phyloP scores from a whole-genome alignment of 108 stramenopile species.

The Skeletonema potamos region DNA sequence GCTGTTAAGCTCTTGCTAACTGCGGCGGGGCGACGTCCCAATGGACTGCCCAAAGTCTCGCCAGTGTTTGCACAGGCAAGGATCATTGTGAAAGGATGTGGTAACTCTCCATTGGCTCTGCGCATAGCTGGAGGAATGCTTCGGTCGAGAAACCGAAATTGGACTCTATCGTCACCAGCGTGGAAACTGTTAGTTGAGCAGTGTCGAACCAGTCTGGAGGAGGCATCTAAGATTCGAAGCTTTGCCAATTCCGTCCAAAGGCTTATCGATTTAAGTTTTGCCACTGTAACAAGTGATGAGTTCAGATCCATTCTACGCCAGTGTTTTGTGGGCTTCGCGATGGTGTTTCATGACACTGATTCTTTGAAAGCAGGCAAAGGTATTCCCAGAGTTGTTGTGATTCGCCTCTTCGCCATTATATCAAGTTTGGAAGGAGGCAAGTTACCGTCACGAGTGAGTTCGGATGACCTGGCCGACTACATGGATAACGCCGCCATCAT shows the following conservation, averaged over 20 bases:
- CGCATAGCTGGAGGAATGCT: slow-evolving; percentile 86
- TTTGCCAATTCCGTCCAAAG: slow-evolving; percentile 81
- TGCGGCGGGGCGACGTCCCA: slow-evolving; percentile 79
- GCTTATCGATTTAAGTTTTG: slow-evolving; percentile 79
- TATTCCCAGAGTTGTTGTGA: slow-evolving; percentile 75
- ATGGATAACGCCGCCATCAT: slow-evolving; percentile 45
- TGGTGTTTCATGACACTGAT: slow-evolving; percentile 83
- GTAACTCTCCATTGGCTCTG: slow-evolving; percentile 84
- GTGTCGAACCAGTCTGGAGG: slow-evolving; percentile 76
- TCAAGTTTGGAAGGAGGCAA: slow-evolving; percentile 41
- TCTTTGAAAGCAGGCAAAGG: slow-evolving; percentile 77
- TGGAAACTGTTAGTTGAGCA: slow-evolving; percentile 79
- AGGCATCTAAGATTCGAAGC: slow-evolving; percentile 82
- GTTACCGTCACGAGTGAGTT: slow-evolving; percentile 14
- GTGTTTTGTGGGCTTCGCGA: slow-evolving; percentile 84
- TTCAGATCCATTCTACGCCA: slow-evolving; percentile 63
- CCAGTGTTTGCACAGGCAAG: slow-evolving; percentile 84
- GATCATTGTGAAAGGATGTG: slow-evolving; percentile 85
- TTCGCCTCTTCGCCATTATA: slow-evolving; percentile 71
- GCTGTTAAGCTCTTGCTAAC: slow-evolving; percentile 84
- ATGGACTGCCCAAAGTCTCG: slow-evolving; percentile 76
- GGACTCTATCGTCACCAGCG: slow-evolving; percentile 79
- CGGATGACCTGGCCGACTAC: slow-evolving; percentile 22
- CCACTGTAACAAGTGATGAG: slow-evolving; percentile 59
- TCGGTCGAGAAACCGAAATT: slow-evolving; percentile 75